Percentiles rank a stretch among this genome's conserved stretches.
Conservation (phyloP, 768 basidiomycete genomes). For the Collybiopsis confluens region DNA sequence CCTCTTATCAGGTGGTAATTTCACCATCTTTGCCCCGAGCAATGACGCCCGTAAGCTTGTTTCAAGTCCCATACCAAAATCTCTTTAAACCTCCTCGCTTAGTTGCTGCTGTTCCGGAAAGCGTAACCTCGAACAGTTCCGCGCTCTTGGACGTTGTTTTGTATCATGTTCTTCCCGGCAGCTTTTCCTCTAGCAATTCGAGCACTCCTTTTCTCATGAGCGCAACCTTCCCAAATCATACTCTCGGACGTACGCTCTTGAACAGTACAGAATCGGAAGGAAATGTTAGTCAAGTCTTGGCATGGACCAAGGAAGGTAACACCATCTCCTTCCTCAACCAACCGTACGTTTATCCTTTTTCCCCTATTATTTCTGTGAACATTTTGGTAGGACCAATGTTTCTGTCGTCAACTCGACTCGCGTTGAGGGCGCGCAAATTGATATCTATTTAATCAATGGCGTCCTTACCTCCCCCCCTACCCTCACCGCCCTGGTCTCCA, state of each 20-base stretch:
- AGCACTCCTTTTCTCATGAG: constrained; percentile 26
- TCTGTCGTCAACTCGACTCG: constrained; percentile 34
- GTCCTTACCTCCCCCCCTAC: constrained; percentile 52
- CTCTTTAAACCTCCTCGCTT: too few relatives aligned
- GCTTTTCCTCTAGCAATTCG: constrained; percentile 23
- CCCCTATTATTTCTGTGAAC: too few relatives aligned
- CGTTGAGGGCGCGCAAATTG: constrained; percentile 15
- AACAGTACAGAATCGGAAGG: constrained; percentile 51
- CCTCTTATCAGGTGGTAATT: constrained; percentile 36
- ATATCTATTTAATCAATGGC: constrained; percentile 39
- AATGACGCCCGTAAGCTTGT: constrained; percentile 47
- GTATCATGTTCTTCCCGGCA: constrained; percentile 47
- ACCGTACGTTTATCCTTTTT: constrained; percentile 26
- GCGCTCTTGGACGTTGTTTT: constrained; percentile 37
- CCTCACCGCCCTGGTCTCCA: constrained; percentile 35
- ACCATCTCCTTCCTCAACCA: constrained; percentile 47
- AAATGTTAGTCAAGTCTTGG: constrained; percentile 52
- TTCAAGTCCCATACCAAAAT: not conserved
- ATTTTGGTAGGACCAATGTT: constrained; percentile 10
- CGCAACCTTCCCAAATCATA: constrained; percentile 49
- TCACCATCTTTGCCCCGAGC: constrained; percentile 54
- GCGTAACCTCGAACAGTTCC: not conserved
- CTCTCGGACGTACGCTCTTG: constrained; percentile 63
- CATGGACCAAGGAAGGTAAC: constrained; percentile 36
- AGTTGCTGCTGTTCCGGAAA: not conserved